These are phyloP conservation scores for Aspergillus carlsbadensis DNA, from an alignment of 495 filamentous ascomycete species.

Conservation along the genomic window DNA sequence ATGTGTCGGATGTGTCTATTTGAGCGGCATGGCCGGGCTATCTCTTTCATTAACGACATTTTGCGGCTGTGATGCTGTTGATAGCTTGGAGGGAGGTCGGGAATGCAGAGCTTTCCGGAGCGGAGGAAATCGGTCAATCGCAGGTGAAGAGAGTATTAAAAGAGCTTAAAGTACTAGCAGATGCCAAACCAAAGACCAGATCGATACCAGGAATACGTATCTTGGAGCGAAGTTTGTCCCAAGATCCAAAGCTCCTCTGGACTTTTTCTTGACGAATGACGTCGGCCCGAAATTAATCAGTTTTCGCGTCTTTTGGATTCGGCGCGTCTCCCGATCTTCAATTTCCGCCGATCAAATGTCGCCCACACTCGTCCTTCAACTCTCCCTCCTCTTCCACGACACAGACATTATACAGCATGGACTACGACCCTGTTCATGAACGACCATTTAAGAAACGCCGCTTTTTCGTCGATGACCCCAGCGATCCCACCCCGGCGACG, in stretches of 20 bases:
- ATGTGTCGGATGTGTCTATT: constrained; percentile 20
- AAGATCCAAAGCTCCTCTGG: not conserved
- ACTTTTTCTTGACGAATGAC: constrained; percentile 23
- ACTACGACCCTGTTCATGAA: constrained; percentile 51
- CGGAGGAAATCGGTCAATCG: not conserved
- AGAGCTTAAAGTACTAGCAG: too few species aligned
- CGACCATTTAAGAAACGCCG: constrained; percentile 77
- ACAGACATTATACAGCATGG: constrained; percentile 43
- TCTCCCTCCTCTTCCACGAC: not conserved
- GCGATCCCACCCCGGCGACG: constrained; percentile 1
- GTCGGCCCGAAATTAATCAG: constrained; percentile 32
- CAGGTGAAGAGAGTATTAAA: not conserved
- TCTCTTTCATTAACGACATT: constrained; percentile 27
- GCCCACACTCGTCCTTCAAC: not conserved
- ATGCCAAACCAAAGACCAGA: too few species aligned
- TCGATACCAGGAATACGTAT: too few species aligned
- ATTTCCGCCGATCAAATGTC: not conserved
- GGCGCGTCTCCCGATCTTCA: constrained; percentile 41
- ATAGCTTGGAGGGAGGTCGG: not conserved
- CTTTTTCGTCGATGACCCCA: constrained; percentile 66
- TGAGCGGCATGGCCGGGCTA: constrained; percentile 23
- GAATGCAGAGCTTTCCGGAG: not conserved
- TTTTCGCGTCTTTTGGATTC: constrained; percentile 24
- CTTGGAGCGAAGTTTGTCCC: not conserved
- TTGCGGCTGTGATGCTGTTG: not conserved